A percentile compares a stretch with the other conserved stretches of the same genome.
Conservation (phyloP, 1,284 basidiomycete genomes). For the Exobasidium rhododendri region DNA sequence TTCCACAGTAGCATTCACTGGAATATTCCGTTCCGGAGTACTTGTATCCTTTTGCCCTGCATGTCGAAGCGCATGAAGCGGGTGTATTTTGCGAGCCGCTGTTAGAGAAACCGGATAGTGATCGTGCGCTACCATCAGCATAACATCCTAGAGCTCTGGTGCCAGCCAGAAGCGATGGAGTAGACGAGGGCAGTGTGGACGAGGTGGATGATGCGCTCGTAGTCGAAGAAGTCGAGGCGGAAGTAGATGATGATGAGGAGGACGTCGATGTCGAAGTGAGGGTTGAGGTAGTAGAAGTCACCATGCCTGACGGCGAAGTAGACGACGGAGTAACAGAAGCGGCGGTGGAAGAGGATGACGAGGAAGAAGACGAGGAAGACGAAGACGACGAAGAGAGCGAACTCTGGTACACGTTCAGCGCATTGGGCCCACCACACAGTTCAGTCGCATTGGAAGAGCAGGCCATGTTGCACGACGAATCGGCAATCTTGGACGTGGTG, state of each 20-base stretch:
- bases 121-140: constrained; percentile 2
- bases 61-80: constrained; percentile 32
- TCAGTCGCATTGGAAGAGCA: constrained; percentile 56
- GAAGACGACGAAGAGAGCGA: not conserved
- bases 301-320: too few relatives aligned
- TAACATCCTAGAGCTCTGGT: constrained; percentile 15
- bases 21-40: constrained; percentile 44
- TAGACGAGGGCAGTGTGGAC: constrained; percentile 59
- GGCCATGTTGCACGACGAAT: constrained; percentile 8
- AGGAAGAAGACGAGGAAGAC: too few relatives aligned
- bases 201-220: too few relatives aligned
- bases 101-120: not conserved
- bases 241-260: too few relatives aligned
- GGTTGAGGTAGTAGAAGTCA: not conserved
- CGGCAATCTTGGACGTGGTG: not conserved
- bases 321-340: too few relatives aligned
- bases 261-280: not conserved
- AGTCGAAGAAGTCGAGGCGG: too few relatives aligned
- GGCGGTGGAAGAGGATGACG: too few relatives aligned
- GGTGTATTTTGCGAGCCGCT: constrained; percentile 20
- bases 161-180: constrained; percentile 44
- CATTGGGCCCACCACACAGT: constrained; percentile 68
- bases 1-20: constrained; percentile 43
- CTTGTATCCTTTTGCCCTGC: constrained; percentile 34
- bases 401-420: constrained; percentile 59